Evolutionary conservation across 1,284 basidiomycete species (phyloP), one percentile per base, ranked within the genome.

Genomic region (Tausonia pullulans): DNA sequence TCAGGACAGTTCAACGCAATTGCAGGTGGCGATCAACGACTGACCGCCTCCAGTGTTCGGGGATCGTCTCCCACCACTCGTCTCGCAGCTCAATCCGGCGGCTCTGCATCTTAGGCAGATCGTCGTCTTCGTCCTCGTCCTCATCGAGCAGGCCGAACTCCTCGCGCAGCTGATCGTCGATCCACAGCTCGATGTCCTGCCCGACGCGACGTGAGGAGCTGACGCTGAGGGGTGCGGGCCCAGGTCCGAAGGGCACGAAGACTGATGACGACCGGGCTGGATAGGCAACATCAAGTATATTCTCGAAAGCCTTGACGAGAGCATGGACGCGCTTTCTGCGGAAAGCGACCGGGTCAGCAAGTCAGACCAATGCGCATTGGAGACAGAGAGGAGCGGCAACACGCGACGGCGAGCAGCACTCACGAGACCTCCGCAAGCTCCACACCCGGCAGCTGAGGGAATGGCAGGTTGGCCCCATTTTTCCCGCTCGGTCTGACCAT

Each of bases 1-100:
- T 44, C 9, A 53, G 45, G 27, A 16, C 13, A 13, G 45, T 44
- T 39, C 2, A 11, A 39, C 2, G 51, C 9, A 16, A 53, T 13
- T 3, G 9, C 16, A 39, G n/a, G 44, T 27, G 10, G 52, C 45
- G 14, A 14, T 7, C 13, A n/a, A 11, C 16, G 9, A 53, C 62
- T 64, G 40, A 64, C 62, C 62, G 27, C 40, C 56, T 45, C 43
- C 50, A 59, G 9, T 58, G 55, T n/a, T 64, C 57, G 3, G 62
- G 62, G n/a, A 64, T 40, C 4, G 57, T 48, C 11, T 64, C 58
- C 62, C 62, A 64, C 62, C 62, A 64, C 13, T 64, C 62, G 39
- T 59, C 57, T 45, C 62, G 58, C 41, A 64, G 44, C 27, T 60
- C 58, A 27, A 64, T 16, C 27, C 55, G 58, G 14, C 62, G 52